Base-by-base conservation (phyloP, 805 yeast genomes). In the Kodamaea restingae region DNA sequence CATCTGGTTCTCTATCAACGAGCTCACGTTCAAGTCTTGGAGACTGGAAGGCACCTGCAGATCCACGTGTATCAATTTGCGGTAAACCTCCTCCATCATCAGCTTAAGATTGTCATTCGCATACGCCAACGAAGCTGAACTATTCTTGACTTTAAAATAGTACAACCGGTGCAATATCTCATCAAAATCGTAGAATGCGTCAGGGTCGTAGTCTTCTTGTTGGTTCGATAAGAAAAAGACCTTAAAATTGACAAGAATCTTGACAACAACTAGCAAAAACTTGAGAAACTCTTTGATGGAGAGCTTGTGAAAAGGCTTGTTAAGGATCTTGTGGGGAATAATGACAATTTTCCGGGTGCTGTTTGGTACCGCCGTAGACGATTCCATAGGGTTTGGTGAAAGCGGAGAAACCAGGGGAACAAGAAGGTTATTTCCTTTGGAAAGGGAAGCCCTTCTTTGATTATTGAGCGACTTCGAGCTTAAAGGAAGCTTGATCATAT, bases 261-360 rank as follows among this genome's bases (percentile, higher is more conserved):
- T 66, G 4, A 63, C 72, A 4, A 68, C 51, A 0, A 66, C 45
- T 45, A 60, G 55, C 5, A 68, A 50, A 39, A 68, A 66, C 41
- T 51, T 54, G 34, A 66, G 49, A 40, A 61, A 66, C 43, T 68
- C 73, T 38, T 57, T 57, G 12, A 63, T 52, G 18, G 63, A 50
- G 21, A 68, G 51, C 39, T 61, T 61, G 24, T 60, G 52, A 43
- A 68, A 63, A 9, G 73, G 72, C 37, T 65, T 64, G 42, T 55
- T 60, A 32, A 68, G 53, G n/a, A 68, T 64, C 42, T 60, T 60
- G 42, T 68, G 73, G 1, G 74, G 73, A 5, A 67, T 59, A 7
- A 68, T 56, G 7, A 66, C 58, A 18, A 63, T 46, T 41, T 53
- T 58, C 40, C 58, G 57, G 6, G 42, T 25, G 4, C 31, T 14